Evolutionary conservation across 2,329 filamentous ascomycete species (phyloP).

Genomic region (Exophiala bonariae): DNA sequence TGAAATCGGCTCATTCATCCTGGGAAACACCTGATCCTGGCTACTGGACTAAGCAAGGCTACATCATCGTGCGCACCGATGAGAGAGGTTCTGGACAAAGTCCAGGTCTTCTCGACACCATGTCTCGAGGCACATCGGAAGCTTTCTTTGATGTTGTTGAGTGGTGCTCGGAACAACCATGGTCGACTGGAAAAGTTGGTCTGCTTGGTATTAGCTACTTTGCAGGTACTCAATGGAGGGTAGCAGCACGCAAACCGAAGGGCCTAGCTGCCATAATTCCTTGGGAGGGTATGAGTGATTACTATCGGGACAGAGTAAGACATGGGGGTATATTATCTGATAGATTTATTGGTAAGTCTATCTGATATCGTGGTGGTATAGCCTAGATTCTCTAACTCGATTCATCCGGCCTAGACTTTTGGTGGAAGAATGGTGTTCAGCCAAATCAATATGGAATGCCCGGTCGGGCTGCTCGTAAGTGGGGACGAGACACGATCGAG

Average conservation of each 20-base stretch:
- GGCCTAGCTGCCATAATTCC: conserved; percentile 54
- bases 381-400: too few relatives aligned
- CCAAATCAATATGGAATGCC: conserved; percentile 66
- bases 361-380: too few relatives aligned
- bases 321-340: conserved; percentile 64
- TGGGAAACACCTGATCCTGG: conserved; percentile 62
- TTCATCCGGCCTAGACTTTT: too few relatives aligned
- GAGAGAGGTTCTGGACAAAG: conserved; percentile 55
- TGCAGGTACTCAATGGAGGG: conserved; percentile 56
- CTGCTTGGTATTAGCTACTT: conserved; percentile 55
- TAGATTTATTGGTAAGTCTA: conserved; percentile 60
- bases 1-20: conserved; percentile 54
- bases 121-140: conserved; percentile 54
- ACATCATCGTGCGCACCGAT: conserved; percentile 56
- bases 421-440: conserved; percentile 63
- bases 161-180: conserved; percentile 52
- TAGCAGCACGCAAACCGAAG: conserved; percentile 53
- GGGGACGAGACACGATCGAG: conserved; percentile 49
- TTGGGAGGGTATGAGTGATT: conserved; percentile 59
- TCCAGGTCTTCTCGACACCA: conserved; percentile 53
- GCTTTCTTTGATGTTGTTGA: conserved; percentile 54
- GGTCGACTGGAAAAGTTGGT: conserved; percentile 53
- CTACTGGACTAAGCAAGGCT: conserved; percentile 57
- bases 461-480: conserved; percentile 52
- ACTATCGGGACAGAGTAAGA: conserved; percentile 58